A percentile compares a stretch with the other conserved stretches of the same genome.
These are phyloP conservation scores for Voacanga thouarsii DNA, from an alignment of 257 asterid genomes.

Conservation along the genomic window DNA sequence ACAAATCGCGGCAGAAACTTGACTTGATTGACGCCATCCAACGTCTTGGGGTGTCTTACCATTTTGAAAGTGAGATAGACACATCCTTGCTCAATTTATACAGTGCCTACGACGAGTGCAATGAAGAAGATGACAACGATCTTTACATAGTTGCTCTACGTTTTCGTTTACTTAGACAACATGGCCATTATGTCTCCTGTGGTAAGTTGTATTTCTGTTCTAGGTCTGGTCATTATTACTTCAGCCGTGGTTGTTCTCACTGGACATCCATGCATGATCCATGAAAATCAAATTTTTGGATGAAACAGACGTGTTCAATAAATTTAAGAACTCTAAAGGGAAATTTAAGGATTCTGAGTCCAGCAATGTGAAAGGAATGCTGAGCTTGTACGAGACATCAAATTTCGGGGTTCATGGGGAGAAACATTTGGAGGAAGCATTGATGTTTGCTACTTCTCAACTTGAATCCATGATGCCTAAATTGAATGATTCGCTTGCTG, in stretches of 20 bases:
- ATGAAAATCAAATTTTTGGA: background rate
- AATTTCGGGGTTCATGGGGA: no score
- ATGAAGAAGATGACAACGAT: no score
- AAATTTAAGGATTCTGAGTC: constrained; percentile 12
- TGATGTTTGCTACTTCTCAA: constrained; percentile 1
- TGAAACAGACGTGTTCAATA: constrained; percentile 25
- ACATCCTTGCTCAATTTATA: background rate
- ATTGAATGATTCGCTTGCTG: background rate
- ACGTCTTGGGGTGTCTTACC: constrained; percentile 32
- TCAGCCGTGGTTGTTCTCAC: no score
- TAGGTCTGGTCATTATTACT: no score
- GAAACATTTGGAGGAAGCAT: no score
- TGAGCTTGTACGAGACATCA: no score
- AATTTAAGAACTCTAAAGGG: constrained; percentile 22
- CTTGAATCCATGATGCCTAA: constrained; percentile 14
- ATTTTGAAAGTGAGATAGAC: constrained; percentile 22
- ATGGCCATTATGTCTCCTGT: no score
- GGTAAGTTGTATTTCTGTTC: no score
- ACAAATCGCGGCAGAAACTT: background rate
- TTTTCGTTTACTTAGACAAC: no score
- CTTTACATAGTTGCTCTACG: no score
- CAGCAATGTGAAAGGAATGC: background rate
- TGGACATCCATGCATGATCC: no score
- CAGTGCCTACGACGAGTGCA: background rate
- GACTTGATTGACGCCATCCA: constrained; percentile 18